Evolutionary conservation across 495 filamentous ascomycete genomes (phyloP), one percentile per base, ranked within the genome.

Genomic region (Penicillium taxi): DNA sequence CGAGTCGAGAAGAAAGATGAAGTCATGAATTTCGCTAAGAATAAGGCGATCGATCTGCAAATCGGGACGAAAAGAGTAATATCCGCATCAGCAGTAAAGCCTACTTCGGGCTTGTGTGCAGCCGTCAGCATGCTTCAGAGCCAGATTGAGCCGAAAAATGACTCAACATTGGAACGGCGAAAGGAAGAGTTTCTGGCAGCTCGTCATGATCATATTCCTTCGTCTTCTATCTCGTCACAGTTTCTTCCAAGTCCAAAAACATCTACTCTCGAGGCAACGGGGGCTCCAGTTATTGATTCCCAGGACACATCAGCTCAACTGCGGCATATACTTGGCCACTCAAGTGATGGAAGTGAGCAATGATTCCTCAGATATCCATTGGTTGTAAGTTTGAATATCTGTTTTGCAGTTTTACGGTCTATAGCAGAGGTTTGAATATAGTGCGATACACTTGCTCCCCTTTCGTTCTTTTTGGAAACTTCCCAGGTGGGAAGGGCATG

Each of bases 1-100:
- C 63, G 78, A 16, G 76, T 82, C 2, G 75, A 82, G 34, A 61
- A 63, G 18, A 68, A 63, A 38, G 52, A 61, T 12, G 66, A 70
- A 5, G 52, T 70, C n/a, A 50, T 60, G 58, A 55, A 52, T 29
- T 42, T 70, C 18, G 52, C 60, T 30, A 48, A 57, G 27, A 55
- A 60, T 18, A 50, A 65, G 25, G 47, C 45, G 2, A 20, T 56
- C 12, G 42, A 54, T 33, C 25, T 56, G 37, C 50, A 56, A n/a
- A 45, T 42, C 3, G 53, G 46, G 1, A 23, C 37, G 14, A 43
- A 28, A 12, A 46, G 19, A 8, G 9, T 21, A 3, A 26, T 43
- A 20, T 15, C 32, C 2, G 19, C 36, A 2, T 20, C 38, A 5
- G 19, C 39, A 5, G 18, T 11, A 3, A 37, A 33, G 8, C 21